phyloP scores from a whole-genome alignment of 345 rosid species.

The rapeseed (Brassica napus) region Da-Ae NC_063450.1:15583001-15583500 shows the following conservation, averaged over 20 bases:
- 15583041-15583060: neutral
- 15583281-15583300: conserved; percentile 79
- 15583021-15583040: neutral
- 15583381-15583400: conserved; percentile 81
- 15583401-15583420: conserved; percentile 76
- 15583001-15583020: conserved; percentile 27
- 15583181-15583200: conserved; percentile 73
- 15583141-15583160: conserved; percentile 74
- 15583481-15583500: conserved; percentile 53
- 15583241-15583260: conserved; percentile 67
- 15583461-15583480: conserved; percentile 76
- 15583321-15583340: conserved; percentile 60
- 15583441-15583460: conserved; percentile 86
- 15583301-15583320: conserved; percentile 62
- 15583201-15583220: conserved; percentile 90
- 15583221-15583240: conserved; percentile 50
- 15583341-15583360: conserved; percentile 67
- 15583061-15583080: neutral
- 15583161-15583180: conserved; percentile 61
- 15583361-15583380: conserved; percentile 80
- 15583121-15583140: conserved; percentile 51
- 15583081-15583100: neutral
- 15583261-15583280: conserved; percentile 79
- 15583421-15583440: conserved; percentile 63
- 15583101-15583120: neutral